A percentile compares a stretch with the other conserved stretches of the same genome.
Conservation (phyloP, 1,284 basidiomycete species). For the Lentinus polychrous region DNA sequence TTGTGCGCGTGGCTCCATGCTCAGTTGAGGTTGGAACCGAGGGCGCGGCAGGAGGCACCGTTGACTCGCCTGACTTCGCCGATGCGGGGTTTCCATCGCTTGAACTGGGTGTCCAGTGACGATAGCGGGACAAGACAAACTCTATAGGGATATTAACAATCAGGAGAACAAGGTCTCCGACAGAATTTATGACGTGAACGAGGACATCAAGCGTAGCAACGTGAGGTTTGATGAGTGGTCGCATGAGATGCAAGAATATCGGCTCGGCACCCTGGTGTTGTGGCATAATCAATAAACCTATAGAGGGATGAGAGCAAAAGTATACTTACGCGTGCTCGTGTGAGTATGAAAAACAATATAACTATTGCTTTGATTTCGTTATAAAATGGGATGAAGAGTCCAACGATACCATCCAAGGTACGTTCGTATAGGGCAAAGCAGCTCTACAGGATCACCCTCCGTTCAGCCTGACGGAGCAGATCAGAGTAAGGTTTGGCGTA, state of each 20-base stretch:
- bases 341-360: constrained; percentile 65
- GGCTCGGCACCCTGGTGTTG: constrained; percentile 68
- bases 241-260: constrained; percentile 65
- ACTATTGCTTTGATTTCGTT: constrained; percentile 67
- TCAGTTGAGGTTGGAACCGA: constrained; percentile 2
- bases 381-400: constrained; percentile 72
- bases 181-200: constrained; percentile 47
- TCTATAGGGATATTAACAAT: constrained; percentile 48
- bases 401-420: constrained; percentile 51
- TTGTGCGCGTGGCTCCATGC: constrained; percentile 10
- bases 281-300: constrained; percentile 9
- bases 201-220: constrained; percentile 50
- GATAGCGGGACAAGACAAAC: constrained; percentile 38
- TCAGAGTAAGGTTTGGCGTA: constrained; percentile 22
- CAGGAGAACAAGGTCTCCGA: constrained; percentile 61
- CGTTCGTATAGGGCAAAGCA: constrained; percentile 61
- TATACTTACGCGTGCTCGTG: constrained; percentile 60
- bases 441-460: constrained; percentile 37
- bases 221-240: constrained; percentile 66
- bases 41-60: neutral
- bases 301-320: constrained; percentile 2
- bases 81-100: constrained; percentile 4
- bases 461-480: constrained; percentile 9
- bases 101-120: constrained; percentile 16
- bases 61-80: neutral